Evolutionary conservation across 805 yeast genomes (phyloP), one percentile per base, ranked within the genome.

Genomic region (Wickerhamomyces tratensis): DNA sequence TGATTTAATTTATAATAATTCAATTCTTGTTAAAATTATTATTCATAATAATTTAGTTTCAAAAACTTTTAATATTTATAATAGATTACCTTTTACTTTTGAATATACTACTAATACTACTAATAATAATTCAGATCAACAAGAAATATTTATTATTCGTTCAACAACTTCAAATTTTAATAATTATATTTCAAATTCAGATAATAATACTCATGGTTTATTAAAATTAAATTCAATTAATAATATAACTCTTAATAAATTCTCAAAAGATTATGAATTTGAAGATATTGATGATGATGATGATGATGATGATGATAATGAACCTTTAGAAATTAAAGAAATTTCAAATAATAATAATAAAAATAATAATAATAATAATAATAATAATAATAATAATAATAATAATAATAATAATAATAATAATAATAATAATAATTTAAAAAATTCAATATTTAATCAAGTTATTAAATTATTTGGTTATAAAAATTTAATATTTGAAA

Each of bases 41-140:
- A 35, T 76, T 9, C 83, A 78, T 52, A 67, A 67, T 46, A 81
- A 80, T 33, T 63, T 72, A 27, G 74, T 72, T 48, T 67, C 75
- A 5, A 57, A 72, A 27, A 72, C 71, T 39, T 78, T 78, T 52
- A 67, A 74, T 61, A 72, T 65, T 41, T 78, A 80, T 68, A 71
- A 71, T 48, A 64, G 65, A 45, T 67, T 79, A 46, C 59, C 62
- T 41, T 69, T 73, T 69, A 56, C 52, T 38, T 56, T 69, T 35
- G 27, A 35, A 9, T 33, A 9, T 8, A 40, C 9, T 13, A 29
- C 36, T 41, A 31, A 8, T 14, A 25, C 7, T 2, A n/a, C 11
- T 15, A 35, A 33, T 31, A 38, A 35, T 25, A 51, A 54, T n/a
- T 31, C 41, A 9, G 35, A n/a, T 15, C 7, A 29, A 29, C 26